These are phyloP conservation scores for Tolypocladium endophyticum DNA, from an alignment of 2,329 filamentous ascomycete genomes.

Conservation along the genomic window DNA sequence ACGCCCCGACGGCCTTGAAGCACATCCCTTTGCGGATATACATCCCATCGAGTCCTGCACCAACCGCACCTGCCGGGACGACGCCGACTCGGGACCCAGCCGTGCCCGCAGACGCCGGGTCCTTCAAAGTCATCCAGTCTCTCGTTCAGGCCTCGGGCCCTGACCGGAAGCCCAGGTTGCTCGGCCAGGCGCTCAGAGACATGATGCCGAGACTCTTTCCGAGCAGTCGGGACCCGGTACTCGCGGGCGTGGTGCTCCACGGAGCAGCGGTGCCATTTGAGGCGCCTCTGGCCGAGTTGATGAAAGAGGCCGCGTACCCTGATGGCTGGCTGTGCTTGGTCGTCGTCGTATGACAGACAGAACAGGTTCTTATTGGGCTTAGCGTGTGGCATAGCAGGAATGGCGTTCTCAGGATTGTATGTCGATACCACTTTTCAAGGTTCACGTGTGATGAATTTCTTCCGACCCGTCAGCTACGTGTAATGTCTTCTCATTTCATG, in stretches of 20 bases:
- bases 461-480: background rate
- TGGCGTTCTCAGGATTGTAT: background rate
- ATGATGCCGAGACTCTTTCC: conserved; percentile 78
- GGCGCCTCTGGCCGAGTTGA: conserved; percentile 72
- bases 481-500: too few relatives aligned
- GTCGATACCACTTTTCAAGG: background rate
- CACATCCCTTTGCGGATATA: conserved; percentile 86
- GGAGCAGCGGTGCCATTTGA: conserved; percentile 73
- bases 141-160: conserved; percentile 45
- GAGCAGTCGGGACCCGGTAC: conserved; percentile 69
- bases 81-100: background rate
- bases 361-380: background rate
- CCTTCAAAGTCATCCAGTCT: conserved; percentile 66
- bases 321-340: conserved; percentile 88
- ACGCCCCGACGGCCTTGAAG: conserved; percentile 61
- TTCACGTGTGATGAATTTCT: background rate
- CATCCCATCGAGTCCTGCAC: conserved; percentile 55
- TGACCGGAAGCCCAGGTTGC: conserved; percentile 31
- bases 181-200: conserved; percentile 67
- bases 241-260: conserved; percentile 78
- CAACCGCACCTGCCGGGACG: background rate
- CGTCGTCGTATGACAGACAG: conserved; percentile 56
- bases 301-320: conserved; percentile 73
- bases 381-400: background rate
- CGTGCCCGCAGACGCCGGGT: conserved; percentile 26